A percentile compares a stretch with the other conserved stretches of the same genome.
These are phyloP conservation scores for Modicella reniformis DNA, from an alignment of 371 early-diverging fungal species.

Conservation along the genomic window DNA sequence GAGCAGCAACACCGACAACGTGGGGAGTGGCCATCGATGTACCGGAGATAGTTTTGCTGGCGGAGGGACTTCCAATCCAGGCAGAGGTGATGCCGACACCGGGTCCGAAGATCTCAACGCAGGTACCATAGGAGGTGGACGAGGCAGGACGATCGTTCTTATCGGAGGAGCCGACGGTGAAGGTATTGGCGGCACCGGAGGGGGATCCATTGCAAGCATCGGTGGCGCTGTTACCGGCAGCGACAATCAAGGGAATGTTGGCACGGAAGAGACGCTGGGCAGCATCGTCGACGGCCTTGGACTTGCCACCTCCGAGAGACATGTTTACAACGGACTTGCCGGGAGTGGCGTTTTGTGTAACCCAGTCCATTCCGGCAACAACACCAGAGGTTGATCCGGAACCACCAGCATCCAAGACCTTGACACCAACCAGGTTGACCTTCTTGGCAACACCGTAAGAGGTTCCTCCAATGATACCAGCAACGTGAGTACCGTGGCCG, in stretches of 20 bases:
- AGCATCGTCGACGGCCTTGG: constrained; percentile 74
- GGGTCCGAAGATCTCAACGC: constrained; percentile 55
- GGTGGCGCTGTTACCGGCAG: constrained; percentile 90
- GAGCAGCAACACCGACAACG: constrained; percentile 79
- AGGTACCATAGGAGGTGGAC: constrained; percentile 49
- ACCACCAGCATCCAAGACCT: constrained; percentile 80
- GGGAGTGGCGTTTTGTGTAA: constrained; percentile 54
- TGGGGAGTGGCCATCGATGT: constrained; percentile 84
- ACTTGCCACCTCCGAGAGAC: constrained; percentile 79
- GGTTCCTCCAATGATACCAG: constrained; percentile 76
- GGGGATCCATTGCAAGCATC: constrained; percentile 88
- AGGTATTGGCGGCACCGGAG: constrained; percentile 74
- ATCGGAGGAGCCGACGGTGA: constrained; percentile 89
- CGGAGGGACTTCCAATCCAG: constrained; percentile 30
- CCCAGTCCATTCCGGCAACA: constrained; percentile 81
- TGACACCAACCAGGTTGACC: constrained; percentile 81
- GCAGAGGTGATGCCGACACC: constrained; percentile 49
- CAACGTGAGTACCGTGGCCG: constrained; percentile 79
- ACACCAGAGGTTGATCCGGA: constrained; percentile 73
- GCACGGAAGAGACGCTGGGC: constrained; percentile 63
- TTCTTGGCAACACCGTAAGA: constrained; percentile 89
- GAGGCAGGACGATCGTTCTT: constrained; percentile 40
- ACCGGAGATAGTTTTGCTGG: constrained; percentile 50
- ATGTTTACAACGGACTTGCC: constrained; percentile 68
- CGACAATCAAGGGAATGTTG: constrained; percentile 66